Conservation (phyloP, 306 rosid species). For the Trifolium dubium region DNA sequence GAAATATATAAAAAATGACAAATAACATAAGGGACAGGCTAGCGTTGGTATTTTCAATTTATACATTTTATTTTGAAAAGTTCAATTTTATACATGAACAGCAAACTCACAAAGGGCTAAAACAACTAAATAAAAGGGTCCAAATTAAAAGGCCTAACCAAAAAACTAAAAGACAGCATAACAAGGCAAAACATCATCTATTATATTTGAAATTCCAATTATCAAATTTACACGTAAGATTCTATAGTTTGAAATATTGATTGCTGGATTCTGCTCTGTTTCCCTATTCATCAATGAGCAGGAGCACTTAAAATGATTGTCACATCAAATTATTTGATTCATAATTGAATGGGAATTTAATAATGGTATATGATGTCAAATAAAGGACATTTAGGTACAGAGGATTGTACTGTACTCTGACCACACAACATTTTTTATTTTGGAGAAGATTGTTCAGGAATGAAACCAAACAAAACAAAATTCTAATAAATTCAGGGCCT, state of each 20-base stretch:
- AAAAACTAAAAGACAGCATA: constrained; percentile 2
- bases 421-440: constrained; percentile 11
- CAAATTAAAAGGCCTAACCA: background rate
- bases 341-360: constrained; percentile 24
- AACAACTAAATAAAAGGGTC: background rate
- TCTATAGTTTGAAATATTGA: constrained; percentile 7
- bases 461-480: constrained; percentile 33
- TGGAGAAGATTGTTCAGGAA: background rate
- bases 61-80: background rate
- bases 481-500: constrained; percentile 24
- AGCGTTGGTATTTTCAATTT: background rate
- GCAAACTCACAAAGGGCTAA: background rate
- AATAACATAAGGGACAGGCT: constrained; percentile 17
- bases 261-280: constrained; percentile 16
- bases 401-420: background rate
- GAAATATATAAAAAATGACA: constrained; percentile 21
- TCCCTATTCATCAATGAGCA: constrained; percentile 14
- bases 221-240: constrained; percentile 27
- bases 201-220: constrained; percentile 12
- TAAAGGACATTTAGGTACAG: constrained; percentile 16
- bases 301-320: constrained; percentile 20
- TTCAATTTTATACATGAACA: constrained; percentile 8
- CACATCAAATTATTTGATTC: constrained; percentile 11
- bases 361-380: background rate
- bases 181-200: background rate